Percentiles rank a stretch among this genome's conserved stretches.
These are phyloP conservation scores for Stephania japonica DNA, from an alignment of 164 flowering plant species.

Conservation along the genomic window DNA sequence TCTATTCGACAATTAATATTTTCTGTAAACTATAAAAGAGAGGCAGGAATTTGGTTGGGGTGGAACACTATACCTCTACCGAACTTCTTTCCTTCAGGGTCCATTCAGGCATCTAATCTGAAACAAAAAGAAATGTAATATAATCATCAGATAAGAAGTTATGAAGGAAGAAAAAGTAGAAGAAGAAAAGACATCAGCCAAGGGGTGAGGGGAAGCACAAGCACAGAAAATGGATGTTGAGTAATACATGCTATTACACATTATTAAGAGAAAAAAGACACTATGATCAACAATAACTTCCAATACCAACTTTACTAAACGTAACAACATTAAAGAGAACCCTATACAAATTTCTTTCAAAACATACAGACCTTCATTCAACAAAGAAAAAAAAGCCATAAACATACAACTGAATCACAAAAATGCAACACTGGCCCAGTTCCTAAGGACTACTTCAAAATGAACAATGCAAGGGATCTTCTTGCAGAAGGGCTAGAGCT, in stretches of 20 bases:
- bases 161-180: background rate
- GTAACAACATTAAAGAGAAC: background rate
- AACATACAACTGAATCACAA: background rate
- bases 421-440: background rate
- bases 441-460: background rate
- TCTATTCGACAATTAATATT: background rate
- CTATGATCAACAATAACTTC: background rate
- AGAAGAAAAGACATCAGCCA: background rate
- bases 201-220: background rate
- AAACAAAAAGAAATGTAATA: conserved; percentile 1
- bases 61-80: conserved; percentile 43
- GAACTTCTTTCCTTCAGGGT: conserved; percentile 48
- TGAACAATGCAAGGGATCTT: background rate
- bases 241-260: background rate
- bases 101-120: conserved; percentile 33
- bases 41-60: background rate
- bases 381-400: background rate
- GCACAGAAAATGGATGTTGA: background rate
- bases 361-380: background rate
- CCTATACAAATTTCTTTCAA: background rate
- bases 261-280: background rate
- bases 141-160: background rate
- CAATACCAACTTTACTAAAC: background rate
- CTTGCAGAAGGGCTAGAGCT: background rate
- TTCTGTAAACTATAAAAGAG: background rate